Evolutionary conservation across 2,329 filamentous ascomycete genomes (phyloP).

Genomic region (Claviceps africana): DNA sequence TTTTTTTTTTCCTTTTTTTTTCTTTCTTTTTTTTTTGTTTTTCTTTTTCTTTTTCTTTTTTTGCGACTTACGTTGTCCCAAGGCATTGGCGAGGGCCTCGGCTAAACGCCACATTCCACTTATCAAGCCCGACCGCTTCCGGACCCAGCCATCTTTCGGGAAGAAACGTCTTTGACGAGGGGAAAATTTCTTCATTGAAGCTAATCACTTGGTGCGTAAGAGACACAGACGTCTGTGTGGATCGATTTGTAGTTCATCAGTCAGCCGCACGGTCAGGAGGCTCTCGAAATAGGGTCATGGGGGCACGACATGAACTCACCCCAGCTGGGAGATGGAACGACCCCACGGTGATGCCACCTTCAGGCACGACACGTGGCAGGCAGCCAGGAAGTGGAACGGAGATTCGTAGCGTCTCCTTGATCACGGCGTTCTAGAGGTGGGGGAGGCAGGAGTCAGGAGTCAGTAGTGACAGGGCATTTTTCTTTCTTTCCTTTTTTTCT

Average conservation of each 20-base stretch:
- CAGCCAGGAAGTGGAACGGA: background rate
- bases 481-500: no score
- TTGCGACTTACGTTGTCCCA: slow-evolving; percentile 1
- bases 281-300: no score
- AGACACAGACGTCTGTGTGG: background rate
- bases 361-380: background rate
- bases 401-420: background rate
- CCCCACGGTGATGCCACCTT: background rate
- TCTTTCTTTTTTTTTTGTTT: no score
- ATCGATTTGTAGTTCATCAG: no score
- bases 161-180: background rate
- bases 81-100: background rate
- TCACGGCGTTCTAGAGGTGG: slow-evolving; percentile 1
- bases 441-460: no score
- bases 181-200: background rate
- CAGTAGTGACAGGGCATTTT: background rate
- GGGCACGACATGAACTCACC: no score
- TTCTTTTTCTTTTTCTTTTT: no score
- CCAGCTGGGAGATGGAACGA: background rate
- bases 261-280: no score
- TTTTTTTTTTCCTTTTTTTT: no score
- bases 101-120: background rate
- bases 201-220: background rate
- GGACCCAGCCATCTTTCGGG: background rate
- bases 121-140: background rate